Evolutionary conservation across 441 rosid genomes (phyloP), one percentile per base, ranked within the genome.

Genomic region (Bocquillonia castaneifolia): DNA sequence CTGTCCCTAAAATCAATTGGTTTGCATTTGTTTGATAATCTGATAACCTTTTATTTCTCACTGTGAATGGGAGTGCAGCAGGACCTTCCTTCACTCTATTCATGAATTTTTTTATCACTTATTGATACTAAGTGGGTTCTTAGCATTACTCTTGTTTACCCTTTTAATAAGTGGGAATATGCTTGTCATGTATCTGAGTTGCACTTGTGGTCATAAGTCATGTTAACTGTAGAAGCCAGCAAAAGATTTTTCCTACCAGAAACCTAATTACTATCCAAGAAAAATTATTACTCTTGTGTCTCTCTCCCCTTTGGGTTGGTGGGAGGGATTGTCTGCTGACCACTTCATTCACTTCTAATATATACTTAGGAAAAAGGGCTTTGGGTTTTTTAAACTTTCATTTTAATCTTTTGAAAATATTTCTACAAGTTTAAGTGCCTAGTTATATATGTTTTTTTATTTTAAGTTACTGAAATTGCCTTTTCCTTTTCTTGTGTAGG

Each of bases 401-500:
- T 26, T 37, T 36, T 22, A 12, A 59, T n/a, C 3, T 39, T 60
- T 23, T 23, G 1, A 22, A 60, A 39, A 39, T 22, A 1, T 1
- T 0, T 12, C 14, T 1, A 10, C 9, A 44, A 7, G 36, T 44
- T 5, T 23, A 45, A 13, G 22, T 28, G 31, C 17, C 42, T 15
- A 22, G 2, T 12, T 55, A 44, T n/a, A 1, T 42, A 12, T 42
- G 0, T 29, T 28, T 34, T 45, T n/a, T 48, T 7, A 9, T 42
- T 67, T 44, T 32, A 32, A 17, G 54, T 23, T 67, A 58, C 15
- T 56, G 52, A 36, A 36, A 64, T 63, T 77, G 47, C 34, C 75
- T 6, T 66, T 66, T 20, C 60, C 53, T 44, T 26, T 74, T 73
- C 23, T 57, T 51, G 10, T 70, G 17, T 75, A 96, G 99, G 99